These are phyloP conservation scores for Castanea mollissima DNA, from an alignment of 306 rosid genomes.

Conservation along the genomic window DNA sequence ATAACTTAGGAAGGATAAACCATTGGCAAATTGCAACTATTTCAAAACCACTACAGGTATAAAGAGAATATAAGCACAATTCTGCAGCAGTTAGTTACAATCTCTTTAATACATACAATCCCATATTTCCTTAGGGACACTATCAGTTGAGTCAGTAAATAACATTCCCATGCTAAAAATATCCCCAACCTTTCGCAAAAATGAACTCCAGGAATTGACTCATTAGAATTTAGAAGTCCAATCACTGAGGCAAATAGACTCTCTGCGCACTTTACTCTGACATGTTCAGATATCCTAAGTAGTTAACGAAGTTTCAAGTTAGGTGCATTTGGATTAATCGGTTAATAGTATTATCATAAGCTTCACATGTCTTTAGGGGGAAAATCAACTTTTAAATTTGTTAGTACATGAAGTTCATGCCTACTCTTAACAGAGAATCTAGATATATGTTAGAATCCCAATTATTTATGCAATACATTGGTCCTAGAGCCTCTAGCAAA, in stretches of 20 bases:
- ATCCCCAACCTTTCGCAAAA: neutral
- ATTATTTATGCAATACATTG: conserved; percentile 5
- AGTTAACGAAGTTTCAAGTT: neutral
- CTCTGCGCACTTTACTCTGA: neutral
- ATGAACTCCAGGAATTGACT: neutral
- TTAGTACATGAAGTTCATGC: neutral
- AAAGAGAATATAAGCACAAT: conserved; percentile 10
- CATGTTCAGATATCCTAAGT: neutral
- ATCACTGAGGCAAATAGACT: neutral
- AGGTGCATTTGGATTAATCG: neutral
- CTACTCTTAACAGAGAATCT: neutral
- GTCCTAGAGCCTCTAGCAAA: neutral
- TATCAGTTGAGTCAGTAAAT: neutral
- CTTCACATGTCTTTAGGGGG: neutral
- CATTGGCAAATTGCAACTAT: conserved; percentile 25
- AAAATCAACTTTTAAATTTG: neutral
- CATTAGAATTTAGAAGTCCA: neutral
- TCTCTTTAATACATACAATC: conserved; percentile 15
- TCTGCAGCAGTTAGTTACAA: conserved; percentile 11
- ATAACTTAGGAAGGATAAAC: neutral
- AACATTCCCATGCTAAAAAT: neutral
- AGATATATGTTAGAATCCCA: neutral
- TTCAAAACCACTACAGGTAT: neutral
- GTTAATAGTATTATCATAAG: neutral
- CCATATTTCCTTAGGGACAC: neutral